These are phyloP conservation scores for Trichoderma sp. DNA, from an alignment of 2,329 filamentous ascomycete species.

Conservation along the genomic window DNA sequence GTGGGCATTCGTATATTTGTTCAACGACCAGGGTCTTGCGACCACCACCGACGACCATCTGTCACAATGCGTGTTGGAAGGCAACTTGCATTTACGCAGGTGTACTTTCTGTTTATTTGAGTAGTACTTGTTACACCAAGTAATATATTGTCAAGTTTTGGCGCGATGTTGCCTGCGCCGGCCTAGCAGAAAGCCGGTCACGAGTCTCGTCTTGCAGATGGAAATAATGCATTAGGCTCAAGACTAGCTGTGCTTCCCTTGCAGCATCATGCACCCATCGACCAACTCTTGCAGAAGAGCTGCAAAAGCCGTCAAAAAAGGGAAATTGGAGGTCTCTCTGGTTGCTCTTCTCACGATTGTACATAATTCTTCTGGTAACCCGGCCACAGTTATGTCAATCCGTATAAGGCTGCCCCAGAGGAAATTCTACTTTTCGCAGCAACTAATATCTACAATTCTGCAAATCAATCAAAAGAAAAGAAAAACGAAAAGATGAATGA, in stretches of 20 bases:
- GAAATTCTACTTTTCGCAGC: neutral
- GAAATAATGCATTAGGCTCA: slow-evolving; percentile 4
- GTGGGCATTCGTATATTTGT: neutral
- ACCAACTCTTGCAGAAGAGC: neutral
- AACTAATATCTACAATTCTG: neutral
- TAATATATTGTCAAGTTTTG: neutral
- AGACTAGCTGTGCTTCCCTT: slow-evolving; percentile 10
- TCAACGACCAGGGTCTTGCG: neutral
- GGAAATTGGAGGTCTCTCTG: neutral
- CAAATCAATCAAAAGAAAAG: neutral
- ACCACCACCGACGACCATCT: neutral
- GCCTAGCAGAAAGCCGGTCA: neutral
- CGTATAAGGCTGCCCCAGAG: neutral
- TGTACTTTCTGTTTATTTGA: neutral
- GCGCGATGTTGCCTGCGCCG: slow-evolving; percentile 1
- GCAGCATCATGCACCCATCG: slow-evolving; percentile 8
- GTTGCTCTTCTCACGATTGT: neutral
- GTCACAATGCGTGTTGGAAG: neutral
- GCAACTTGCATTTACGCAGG: neutral
- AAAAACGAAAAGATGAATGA: neutral
- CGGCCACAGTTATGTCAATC: neutral
- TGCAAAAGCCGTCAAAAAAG: neutral
- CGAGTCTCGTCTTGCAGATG: neutral
- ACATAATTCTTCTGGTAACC: neutral
- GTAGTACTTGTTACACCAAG: neutral